Conservation (phyloP, 768 basidiomycete species). For the Antrodiella citrinella region DNA sequence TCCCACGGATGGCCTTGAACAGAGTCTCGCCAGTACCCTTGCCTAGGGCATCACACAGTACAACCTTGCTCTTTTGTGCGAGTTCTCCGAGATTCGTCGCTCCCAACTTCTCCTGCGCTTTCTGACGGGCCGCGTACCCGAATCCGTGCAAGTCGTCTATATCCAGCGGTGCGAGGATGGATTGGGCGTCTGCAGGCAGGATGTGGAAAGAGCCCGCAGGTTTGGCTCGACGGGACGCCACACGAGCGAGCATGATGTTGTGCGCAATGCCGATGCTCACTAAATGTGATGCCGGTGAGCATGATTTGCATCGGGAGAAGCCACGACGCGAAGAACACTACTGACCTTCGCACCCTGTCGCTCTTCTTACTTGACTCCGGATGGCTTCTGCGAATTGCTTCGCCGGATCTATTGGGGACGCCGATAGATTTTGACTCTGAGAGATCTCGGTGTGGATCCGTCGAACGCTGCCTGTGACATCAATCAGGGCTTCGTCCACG, state of each 20-base stretch:
- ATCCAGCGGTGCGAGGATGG: conserved; percentile 56
- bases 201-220: conserved; percentile 85
- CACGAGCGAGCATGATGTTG: conserved; percentile 87
- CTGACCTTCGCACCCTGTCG: conserved; percentile 83
- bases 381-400: conserved; percentile 77
- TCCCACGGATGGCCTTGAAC: conserved; percentile 75
- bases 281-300: conserved; percentile 20
- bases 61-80: conserved; percentile 49
- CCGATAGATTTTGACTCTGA: conserved; percentile 18
- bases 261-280: conserved; percentile 90
- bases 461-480: conserved; percentile 61
- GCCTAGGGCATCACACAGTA: conserved; percentile 68
- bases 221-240: conserved; percentile 88
- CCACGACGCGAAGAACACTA: neutral
- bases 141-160: conserved; percentile 86
- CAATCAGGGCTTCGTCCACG: conserved; percentile 92
- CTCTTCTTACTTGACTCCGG: conserved; percentile 62
- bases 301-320: neutral
- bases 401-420: conserved; percentile 43
- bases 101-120: conserved; percentile 75
- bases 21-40: conserved; percentile 77
- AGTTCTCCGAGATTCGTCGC: conserved; percentile 64
- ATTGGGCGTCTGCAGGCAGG: conserved; percentile 37
- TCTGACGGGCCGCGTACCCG: conserved; percentile 65
- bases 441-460: conserved; percentile 24